phyloP scores from a whole-genome alignment of 2,329 filamentous ascomycete species.

The Microthyrium microscopicum region DNA sequence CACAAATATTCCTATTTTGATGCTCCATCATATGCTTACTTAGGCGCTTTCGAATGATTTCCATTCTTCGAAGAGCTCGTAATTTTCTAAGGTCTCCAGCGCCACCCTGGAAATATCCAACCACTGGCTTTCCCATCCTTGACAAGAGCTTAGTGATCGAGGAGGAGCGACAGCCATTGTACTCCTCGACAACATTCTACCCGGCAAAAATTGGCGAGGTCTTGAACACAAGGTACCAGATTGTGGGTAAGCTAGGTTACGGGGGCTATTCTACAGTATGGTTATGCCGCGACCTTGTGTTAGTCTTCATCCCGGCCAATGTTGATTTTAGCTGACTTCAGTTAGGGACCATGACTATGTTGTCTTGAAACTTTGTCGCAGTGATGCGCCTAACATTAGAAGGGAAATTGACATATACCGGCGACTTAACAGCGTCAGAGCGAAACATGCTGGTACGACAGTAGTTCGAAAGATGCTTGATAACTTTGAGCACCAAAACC shows the following conservation, averaged over 20 bases:
- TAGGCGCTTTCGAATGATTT: background rate
- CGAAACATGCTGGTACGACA: conserved; percentile 10
- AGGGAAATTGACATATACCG: conserved; percentile 10
- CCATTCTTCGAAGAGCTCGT: background rate
- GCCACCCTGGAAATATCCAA: background rate
- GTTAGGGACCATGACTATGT: conserved; percentile 8
- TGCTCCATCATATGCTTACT: background rate
- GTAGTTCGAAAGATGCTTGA: conserved; percentile 12
- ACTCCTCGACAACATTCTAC: conserved; percentile 21
- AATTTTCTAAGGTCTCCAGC: background rate
- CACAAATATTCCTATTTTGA: too few species aligned
- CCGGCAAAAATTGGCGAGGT: conserved; percentile 23
- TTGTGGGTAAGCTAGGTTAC: conserved; percentile 3
- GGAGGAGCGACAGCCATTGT: conserved; percentile 14
- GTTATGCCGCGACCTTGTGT: conserved; percentile 1
- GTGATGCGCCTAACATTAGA: conserved; percentile 3
- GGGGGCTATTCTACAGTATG: conserved; percentile 1
- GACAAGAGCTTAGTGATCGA: background rate
- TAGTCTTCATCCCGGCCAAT: background rate
- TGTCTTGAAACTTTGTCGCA: conserved; percentile 8
- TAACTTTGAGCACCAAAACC: conserved; percentile 11
- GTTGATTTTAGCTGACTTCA: background rate
- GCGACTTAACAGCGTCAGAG: conserved; percentile 11
- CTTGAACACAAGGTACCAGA: conserved; percentile 22
- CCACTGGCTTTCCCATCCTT: background rate